Percentiles rank a stretch among this genome's conserved stretches.
Conservation (phyloP, 495 filamentous ascomycete genomes). For the Penicillium lagena region DNA sequence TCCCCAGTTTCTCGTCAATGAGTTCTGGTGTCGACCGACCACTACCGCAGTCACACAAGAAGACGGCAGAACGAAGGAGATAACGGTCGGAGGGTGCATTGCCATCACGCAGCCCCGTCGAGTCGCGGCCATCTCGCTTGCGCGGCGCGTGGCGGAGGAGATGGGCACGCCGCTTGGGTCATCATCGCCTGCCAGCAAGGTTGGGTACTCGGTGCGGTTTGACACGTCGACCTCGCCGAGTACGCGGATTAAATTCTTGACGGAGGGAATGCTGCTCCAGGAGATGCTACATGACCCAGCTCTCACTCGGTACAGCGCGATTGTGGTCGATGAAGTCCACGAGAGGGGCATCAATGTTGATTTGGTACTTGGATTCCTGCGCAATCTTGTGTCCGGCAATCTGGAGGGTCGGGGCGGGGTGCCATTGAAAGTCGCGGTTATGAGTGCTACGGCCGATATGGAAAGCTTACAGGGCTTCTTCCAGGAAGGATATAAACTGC, state of each 20-base stretch:
- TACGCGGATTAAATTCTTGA: conserved; percentile 85
- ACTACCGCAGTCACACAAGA: conserved; percentile 39
- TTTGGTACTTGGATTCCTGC: conserved; percentile 79
- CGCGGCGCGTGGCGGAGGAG: conserved; percentile 81
- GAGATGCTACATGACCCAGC: conserved; percentile 85
- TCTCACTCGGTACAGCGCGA: conserved; percentile 76
- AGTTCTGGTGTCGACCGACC: conserved; percentile 67
- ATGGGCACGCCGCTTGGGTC: conserved; percentile 76
- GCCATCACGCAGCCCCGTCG: conserved; percentile 92
- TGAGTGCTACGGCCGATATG: conserved; percentile 94
- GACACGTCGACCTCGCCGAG: conserved; percentile 71
- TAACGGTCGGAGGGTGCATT: conserved; percentile 73
- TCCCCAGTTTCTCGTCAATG: conserved; percentile 77
- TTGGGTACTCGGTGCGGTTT: conserved; percentile 93
- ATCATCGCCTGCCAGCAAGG: conserved; percentile 58
- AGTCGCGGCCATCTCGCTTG: conserved; percentile 91
- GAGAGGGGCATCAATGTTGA: conserved; percentile 97
- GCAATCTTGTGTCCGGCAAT: conserved; percentile 57
- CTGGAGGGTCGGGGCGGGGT: conserved; percentile 56
- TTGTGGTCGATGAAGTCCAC: conserved; percentile 96
- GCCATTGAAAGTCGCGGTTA: conserved; percentile 82
- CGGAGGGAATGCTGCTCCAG: conserved; percentile 94
- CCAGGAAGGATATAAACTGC: conserved; percentile 31
- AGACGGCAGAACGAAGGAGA: conserved; percentile 38
- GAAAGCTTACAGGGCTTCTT: conserved; percentile 74